Base-by-base conservation (phyloP, 192 early-diverging fungal species). In the Rhizophlyctis rosea region DNA sequence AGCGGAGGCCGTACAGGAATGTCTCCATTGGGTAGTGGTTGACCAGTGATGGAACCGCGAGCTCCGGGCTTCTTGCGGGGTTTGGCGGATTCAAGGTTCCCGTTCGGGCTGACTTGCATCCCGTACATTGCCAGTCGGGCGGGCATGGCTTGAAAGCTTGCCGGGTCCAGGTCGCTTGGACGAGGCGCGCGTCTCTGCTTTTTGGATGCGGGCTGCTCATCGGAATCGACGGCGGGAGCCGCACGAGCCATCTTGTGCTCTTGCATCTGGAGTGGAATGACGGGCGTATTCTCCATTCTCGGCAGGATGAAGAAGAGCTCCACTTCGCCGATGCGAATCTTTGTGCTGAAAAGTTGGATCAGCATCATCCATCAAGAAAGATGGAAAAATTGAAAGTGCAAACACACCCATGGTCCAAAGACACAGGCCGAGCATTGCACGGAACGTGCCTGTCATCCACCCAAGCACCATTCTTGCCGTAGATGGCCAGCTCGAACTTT, bases 401-500 rank as follows among this genome's bases (percentile, higher is more conserved):
- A 61, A 58, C 70, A 44, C 58, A 86, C 84, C 79, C 75, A 69
- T 90, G 85, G 23, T 87, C 69, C 77, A 50, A 88, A 65, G 34
- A 83, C 67, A 31, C 90, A 76, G 51, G 82, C 75, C 18, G 78
- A 72, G 14, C 86, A 85, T 72, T 81, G 77, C 63, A 86, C 79
- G 32, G 33, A 28, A 88, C 75, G 78, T 88, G 93, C 57, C 81
- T 78, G 50, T 88, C 90, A 70, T 95, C 86, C n/a, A 95, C 84
- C 69, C 88, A 81, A 27, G 87, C 87, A 4, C 93, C 93, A 76
- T 96, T 96, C 62, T 92, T 92, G 11, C 93, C 93, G 65, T 86
- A 80, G 18, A 94, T 87, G 68, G 82, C 81, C 72, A 96, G 70
- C 71, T 96, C 93, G 75, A 93, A 96, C 27, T 81, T 75, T 62